phyloP scores from a whole-genome alignment of 768 basidiomycete genomes.

The Sarcomyxa edulis region DNA sequence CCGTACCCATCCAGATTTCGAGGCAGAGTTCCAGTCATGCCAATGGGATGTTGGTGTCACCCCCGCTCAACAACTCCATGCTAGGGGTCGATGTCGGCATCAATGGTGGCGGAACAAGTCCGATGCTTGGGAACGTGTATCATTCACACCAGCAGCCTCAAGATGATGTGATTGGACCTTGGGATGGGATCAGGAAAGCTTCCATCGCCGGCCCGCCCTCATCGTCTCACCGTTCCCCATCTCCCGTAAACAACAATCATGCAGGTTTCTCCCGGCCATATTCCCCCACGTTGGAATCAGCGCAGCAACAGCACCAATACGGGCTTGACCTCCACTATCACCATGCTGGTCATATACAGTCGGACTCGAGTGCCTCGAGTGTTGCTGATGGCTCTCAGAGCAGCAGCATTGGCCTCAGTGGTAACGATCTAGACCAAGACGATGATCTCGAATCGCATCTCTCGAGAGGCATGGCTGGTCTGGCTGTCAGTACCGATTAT shows the following conservation, averaged over 20 bases:
- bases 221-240: constrained; percentile 30
- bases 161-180: constrained; percentile 37
- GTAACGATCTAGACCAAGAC: constrained; percentile 11
- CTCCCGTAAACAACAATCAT: constrained; percentile 16
- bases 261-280: constrained; percentile 9
- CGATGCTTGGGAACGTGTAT: constrained; percentile 14
- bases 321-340: constrained; percentile 5
- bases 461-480: constrained; percentile 36
- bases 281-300: constrained; percentile 9
- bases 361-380: constrained; percentile 28
- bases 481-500: constrained; percentile 48
- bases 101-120: constrained; percentile 10
- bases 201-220: constrained; percentile 12
- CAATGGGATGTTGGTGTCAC: constrained; percentile 14
- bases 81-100: constrained; percentile 11
- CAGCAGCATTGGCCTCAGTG: constrained; percentile 14
- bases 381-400: constrained; percentile 19
- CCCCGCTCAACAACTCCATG: too few species aligned
- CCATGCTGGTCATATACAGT: constrained; percentile 8
- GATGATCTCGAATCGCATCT: constrained; percentile 22
- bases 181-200: constrained; percentile 29
- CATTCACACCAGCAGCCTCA: constrained; percentile 12
- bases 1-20: constrained; percentile 40
- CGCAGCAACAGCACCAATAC: constrained; percentile 10
- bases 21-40: constrained; percentile 27